Evolutionary conservation across 176 grass and related monocot species (phyloP).

Genomic region (Saccharum officinarum): DNA sequence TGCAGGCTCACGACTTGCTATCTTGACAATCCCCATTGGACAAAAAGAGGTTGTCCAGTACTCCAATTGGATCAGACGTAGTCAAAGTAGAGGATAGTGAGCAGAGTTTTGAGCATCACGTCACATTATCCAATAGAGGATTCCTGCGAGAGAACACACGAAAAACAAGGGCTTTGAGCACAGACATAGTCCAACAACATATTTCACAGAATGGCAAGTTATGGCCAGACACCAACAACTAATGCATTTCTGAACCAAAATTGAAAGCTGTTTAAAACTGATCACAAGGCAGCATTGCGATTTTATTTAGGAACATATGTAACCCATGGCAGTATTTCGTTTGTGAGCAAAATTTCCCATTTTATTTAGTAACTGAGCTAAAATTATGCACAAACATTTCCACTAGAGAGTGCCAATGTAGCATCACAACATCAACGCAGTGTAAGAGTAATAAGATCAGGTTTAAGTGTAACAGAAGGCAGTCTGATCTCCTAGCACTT

Average conservation of each 20-base stretch:
- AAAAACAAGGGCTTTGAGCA: conserved; percentile 15
- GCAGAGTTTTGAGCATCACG: not conserved
- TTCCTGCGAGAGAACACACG: conserved; percentile 19
- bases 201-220: not conserved
- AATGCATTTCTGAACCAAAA: not conserved
- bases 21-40: conserved; percentile 75
- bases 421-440: not conserved
- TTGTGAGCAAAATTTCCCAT: not conserved
- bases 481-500: not conserved
- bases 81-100: conserved; percentile 25
- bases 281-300: not conserved
- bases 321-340: not conserved
- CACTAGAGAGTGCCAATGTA: not conserved
- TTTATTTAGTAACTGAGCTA: not conserved
- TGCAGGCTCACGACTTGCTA: not conserved
- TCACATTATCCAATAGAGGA: conserved; percentile 25
- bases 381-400: not conserved
- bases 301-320: not conserved
- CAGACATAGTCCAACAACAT: not conserved
- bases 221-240: not conserved
- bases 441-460: not conserved
- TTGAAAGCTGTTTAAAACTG: not conserved
- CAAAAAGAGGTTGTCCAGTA: not conserved
- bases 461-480: not conserved
- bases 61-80: conserved; percentile 4